These are phyloP conservation scores for Metarhizium robertsii DNA, from an alignment of 2,329 filamentous ascomycete genomes.

Conservation along the genomic window DNA sequence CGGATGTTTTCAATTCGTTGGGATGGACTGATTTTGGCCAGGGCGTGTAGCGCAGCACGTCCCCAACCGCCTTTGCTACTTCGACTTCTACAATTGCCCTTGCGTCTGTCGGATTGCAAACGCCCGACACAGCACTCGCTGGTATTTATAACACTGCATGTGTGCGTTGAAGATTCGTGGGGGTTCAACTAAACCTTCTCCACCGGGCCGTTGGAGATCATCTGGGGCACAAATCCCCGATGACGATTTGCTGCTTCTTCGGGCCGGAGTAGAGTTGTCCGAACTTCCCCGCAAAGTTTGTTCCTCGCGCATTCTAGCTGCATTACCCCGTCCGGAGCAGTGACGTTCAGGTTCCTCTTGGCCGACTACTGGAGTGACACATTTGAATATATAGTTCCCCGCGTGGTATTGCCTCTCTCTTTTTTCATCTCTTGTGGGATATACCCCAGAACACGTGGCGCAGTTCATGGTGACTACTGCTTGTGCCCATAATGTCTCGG, in stretches of 20 bases:
- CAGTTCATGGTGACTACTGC: too few relatives aligned
- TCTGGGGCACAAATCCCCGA: neutral
- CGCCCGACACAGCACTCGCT: neutral
- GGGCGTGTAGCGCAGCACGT: neutral
- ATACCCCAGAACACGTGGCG: neutral
- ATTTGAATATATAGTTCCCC: neutral
- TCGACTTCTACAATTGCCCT: too few relatives aligned
- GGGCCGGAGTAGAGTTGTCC: slow-evolving; percentile 1
- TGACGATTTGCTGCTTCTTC: neutral
- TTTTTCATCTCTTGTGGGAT: neutral
- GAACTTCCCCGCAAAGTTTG: neutral
- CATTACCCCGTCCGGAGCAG: neutral
- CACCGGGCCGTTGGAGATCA: neutral
- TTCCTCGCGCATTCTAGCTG: neutral
- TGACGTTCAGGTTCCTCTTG: neutral
- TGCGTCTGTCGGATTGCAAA: neutral
- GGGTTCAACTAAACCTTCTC: neutral
- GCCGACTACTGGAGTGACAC: neutral
- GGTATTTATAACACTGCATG: neutral
- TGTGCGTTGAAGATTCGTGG: neutral
- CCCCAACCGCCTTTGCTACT: too few relatives aligned
- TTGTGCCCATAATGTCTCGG: neutral
- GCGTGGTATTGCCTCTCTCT: too few relatives aligned
- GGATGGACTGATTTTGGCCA: slow-evolving; percentile 6
- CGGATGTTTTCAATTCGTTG: slow-evolving; percentile 5